phyloP scores from a whole-genome alignment of 805 yeast species.

The Osmozyma mogii region DNA sequence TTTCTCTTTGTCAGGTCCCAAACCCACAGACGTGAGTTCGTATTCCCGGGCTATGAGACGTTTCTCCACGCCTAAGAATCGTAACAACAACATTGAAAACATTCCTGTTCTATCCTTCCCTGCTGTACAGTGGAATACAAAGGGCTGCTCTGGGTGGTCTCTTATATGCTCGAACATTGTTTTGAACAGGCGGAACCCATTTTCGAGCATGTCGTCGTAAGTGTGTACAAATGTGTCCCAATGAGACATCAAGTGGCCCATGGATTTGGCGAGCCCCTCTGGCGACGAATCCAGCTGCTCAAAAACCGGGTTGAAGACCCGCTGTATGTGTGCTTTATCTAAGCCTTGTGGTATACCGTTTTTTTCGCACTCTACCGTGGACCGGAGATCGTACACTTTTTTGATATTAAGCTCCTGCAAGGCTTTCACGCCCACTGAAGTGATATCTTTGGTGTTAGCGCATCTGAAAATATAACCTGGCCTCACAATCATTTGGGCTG shows the following conservation, averaged over 20 bases:
- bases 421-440: conserved; percentile 39
- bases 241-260: conserved; percentile 46
- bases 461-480: conserved; percentile 53
- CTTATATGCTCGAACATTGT: conserved; percentile 47
- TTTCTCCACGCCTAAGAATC: conserved; percentile 57
- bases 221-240: conserved; percentile 58
- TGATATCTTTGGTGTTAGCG: conserved; percentile 50
- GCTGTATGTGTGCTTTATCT: conserved; percentile 35
- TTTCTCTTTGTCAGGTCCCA: conserved; percentile 39
- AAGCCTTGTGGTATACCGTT: conserved; percentile 34
- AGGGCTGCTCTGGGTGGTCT: conserved; percentile 36
- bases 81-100: conserved; percentile 56
- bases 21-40: conserved; percentile 63
- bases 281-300: conserved; percentile 52
- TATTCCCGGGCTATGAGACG: conserved; percentile 67
- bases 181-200: conserved; percentile 42
- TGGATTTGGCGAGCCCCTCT: conserved; percentile 48
- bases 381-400: conserved; percentile 61
- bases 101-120: conserved; percentile 86
- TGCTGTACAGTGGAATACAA: conserved; percentile 73
- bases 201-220: conserved; percentile 48
- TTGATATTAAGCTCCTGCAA: conserved; percentile 40
- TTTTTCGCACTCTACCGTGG: conserved; percentile 44
- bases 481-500: conserved; percentile 32
- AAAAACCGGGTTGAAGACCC: conserved; percentile 54